Base-by-base conservation (phyloP, 2,329 filamentous ascomycete species). In the Raffaelea albimanens region DNA sequence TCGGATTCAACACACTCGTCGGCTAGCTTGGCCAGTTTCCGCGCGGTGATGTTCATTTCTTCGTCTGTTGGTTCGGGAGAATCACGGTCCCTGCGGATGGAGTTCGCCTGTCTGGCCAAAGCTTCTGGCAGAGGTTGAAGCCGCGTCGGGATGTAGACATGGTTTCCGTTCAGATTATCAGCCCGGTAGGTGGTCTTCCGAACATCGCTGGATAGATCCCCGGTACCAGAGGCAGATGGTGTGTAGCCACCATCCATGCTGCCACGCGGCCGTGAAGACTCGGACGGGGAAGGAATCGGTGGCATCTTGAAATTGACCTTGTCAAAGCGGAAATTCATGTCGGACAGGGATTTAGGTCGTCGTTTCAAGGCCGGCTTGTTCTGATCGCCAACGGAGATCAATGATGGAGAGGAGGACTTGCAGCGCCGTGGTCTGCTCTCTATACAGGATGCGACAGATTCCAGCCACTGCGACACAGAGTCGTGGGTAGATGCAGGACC, bases 401-500 rank as follows among this genome's bases (percentile, higher is more conserved):
- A n/a, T n/a, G n/a, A n/a, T n/a, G n/a, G n/a, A 34, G 31, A 34
- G 10, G 10, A 34, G 31, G 31, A 34, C 31, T 34, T 9, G 31
- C 10, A 34, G 31, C 31, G 31, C 16, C 31, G 31, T 10, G 10
- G 31, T 34, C 31, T 34, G 31, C 31, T 34, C 10, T n/a, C 31
- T 9, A 34, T 16, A 34, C 31, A 34, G 16, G 31, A 34, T 16
- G 16, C 31, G 31, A 34, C 31, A 34, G 69, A 67, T 52, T 69
- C 72, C 8, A 69, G 31, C 31, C 31, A 34, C 5, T 16, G 31
- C 10, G 16, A 34, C 31, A 34, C 31, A 16, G 16, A 34, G 31
- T 16, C 16, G 31, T 20, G n/a, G n/a, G n/a, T n/a, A n/a, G n/a
- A n/a, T n/a, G n/a, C n/a, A n/a, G n/a, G n/a, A n/a, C n/a, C n/a